A percentile compares a stretch with the other conserved stretches of the same genome.
Conservation (phyloP, 257 asterid genomes). For the Catharanthus roseus region DNA sequence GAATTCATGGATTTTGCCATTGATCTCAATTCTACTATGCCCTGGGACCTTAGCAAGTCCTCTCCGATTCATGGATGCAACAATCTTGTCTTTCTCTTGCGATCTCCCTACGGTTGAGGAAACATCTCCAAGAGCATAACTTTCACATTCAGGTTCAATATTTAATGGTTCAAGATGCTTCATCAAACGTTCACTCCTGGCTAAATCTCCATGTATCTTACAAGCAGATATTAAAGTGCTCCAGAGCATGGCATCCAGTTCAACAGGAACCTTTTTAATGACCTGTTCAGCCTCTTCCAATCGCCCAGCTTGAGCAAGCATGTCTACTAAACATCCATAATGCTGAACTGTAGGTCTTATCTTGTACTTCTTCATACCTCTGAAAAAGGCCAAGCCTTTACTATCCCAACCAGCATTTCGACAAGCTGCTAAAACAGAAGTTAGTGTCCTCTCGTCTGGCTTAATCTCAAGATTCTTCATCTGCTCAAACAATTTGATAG, state of each 20-base stretch:
- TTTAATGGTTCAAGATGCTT: constrained; percentile 25
- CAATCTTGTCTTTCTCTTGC: constrained; percentile 30
- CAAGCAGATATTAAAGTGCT: constrained; percentile 46
- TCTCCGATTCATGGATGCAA: constrained; percentile 24
- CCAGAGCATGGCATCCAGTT: constrained; percentile 43
- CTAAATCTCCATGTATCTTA: constrained; percentile 30
- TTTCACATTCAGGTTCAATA: constrained; percentile 34
- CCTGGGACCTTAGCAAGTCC: constrained; percentile 32
- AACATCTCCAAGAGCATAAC: constrained; percentile 29
- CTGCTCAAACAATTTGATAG: constrained; percentile 29
- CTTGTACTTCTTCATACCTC: constrained; percentile 33
- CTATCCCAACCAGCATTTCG: constrained; percentile 42
- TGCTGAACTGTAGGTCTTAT: constrained; percentile 46
- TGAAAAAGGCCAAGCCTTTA: constrained; percentile 34
- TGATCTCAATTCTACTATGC: constrained; percentile 44
- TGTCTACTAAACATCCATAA: constrained; percentile 51
- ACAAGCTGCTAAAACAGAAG: constrained; percentile 48
- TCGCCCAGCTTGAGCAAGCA: constrained; percentile 43
- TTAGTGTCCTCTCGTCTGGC: constrained; percentile 43
- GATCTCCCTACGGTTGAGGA: constrained; percentile 33
- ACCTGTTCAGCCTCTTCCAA: constrained; percentile 42
- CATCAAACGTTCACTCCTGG: constrained; percentile 26
- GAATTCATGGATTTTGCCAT: constrained; percentile 25
- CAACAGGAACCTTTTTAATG: constrained; percentile 35
- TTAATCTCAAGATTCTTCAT: constrained; percentile 33